Conservation (phyloP, 345 rosid genomes). For the Pistacia integerrima region DNA sequence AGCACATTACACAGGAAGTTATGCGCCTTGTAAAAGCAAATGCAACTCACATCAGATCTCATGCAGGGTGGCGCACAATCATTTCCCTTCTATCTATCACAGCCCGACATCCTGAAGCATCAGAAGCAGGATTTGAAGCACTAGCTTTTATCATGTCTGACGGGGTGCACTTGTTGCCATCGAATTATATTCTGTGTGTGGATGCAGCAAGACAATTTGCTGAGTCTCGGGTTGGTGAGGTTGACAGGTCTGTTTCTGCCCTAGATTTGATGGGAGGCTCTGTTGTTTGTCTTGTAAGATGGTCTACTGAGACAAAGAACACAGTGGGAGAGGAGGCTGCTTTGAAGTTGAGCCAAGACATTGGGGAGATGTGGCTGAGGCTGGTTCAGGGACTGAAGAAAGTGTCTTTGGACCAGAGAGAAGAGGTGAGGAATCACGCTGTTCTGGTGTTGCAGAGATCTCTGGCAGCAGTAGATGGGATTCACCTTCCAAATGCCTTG, state of each 20-base stretch:
- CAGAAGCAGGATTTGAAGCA: slow-evolving; percentile 66
- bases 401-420: slow-evolving; percentile 65
- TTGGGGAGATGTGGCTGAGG: slow-evolving; percentile 80
- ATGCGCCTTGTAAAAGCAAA: slow-evolving; percentile 68
- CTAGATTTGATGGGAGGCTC: slow-evolving; percentile 70
- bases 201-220: slow-evolving; percentile 90
- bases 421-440: slow-evolving; percentile 73
- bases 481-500: slow-evolving; percentile 43
- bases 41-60: slow-evolving; percentile 68
- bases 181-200: slow-evolving; percentile 62
- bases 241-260: slow-evolving; percentile 54
- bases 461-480: slow-evolving; percentile 52
- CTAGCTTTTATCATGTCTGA: slow-evolving; percentile 66
- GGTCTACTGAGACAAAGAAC: slow-evolving; percentile 61
- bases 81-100: slow-evolving; percentile 67
- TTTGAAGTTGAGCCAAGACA: slow-evolving; percentile 49
- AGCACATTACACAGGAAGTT: slow-evolving; percentile 76
- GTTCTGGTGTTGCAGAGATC: slow-evolving; percentile 51
- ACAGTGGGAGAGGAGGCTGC: slow-evolving; percentile 51
- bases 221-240: slow-evolving; percentile 64
- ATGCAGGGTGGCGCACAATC: slow-evolving; percentile 66
- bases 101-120: slow-evolving; percentile 83
- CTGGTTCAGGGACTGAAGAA: slow-evolving; percentile 59
- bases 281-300: slow-evolving; percentile 62
- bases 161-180: slow-evolving; percentile 59